These are phyloP conservation scores for Lasiodiplodia sp. DNA, from an alignment of 2,329 filamentous ascomycete genomes.

Conservation along the genomic window DNA sequence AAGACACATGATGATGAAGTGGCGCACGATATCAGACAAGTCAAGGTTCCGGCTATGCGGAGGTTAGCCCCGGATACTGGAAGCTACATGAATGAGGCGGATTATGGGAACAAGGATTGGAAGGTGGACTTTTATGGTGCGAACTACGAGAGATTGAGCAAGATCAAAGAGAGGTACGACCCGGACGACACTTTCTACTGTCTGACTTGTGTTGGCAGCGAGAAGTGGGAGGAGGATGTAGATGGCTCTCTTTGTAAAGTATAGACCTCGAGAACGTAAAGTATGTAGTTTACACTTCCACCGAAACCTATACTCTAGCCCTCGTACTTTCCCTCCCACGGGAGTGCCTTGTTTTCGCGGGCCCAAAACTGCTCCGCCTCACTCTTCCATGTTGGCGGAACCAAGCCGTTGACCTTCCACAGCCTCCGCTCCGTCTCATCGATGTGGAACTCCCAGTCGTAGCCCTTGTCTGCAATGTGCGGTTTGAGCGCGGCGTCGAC, in stretches of 20 bases:
- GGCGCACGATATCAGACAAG: constrained; percentile 13
- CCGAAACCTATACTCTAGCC: no score
- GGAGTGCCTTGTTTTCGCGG: constrained; percentile 31
- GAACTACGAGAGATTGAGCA: background rate
- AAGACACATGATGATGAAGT: constrained; percentile 41
- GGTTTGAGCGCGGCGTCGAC: constrained; percentile 46
- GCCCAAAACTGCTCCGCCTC: constrained; percentile 42
- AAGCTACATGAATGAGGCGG: constrained; percentile 42
- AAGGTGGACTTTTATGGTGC: constrained; percentile 37
- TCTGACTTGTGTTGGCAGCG: constrained; percentile 9
- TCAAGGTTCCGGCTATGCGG: constrained; percentile 43
- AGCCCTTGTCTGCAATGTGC: constrained; percentile 50
- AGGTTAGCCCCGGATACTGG: constrained; percentile 37
- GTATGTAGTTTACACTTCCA: no score
- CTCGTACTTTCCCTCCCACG: no score
- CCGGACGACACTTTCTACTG: constrained; percentile 7
- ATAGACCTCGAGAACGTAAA: no score
- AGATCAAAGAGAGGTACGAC: constrained; percentile 23
- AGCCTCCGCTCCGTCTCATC: constrained; percentile 51
- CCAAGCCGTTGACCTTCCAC: constrained; percentile 54
- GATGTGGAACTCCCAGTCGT: constrained; percentile 53
- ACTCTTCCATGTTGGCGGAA: constrained; percentile 45
- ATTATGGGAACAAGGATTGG: constrained; percentile 39
- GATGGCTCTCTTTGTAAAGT: constrained; percentile 1
- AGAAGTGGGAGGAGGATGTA: background rate